phyloP scores from a whole-genome alignment of 495 filamentous ascomycete species.

The Pseudevernia furfuracea region DNA sequence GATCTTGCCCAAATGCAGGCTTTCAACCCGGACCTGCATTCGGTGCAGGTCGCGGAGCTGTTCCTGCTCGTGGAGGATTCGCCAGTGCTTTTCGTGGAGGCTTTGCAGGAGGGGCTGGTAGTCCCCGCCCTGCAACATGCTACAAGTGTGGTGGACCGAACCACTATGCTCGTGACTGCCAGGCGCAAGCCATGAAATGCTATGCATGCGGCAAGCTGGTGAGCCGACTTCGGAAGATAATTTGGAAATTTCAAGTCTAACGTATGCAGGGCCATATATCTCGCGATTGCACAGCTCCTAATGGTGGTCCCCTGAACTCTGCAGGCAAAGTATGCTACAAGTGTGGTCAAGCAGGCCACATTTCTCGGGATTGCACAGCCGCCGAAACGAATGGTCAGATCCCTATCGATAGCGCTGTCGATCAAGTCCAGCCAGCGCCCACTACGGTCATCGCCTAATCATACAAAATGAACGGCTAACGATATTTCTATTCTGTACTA shows the following conservation, averaged over 20 bases:
- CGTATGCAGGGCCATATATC: constrained; percentile 73
- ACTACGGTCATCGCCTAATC: constrained; percentile 51
- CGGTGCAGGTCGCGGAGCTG: constrained; percentile 55
- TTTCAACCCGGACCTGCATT: constrained; percentile 43
- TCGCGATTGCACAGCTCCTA: constrained; percentile 93
- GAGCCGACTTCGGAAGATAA: constrained; percentile 23
- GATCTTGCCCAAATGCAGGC: constrained; percentile 71
- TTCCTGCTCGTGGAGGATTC: constrained; percentile 60
- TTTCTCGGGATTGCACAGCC: constrained; percentile 81
- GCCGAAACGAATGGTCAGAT: constrained; percentile 50
- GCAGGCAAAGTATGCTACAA: constrained; percentile 98
- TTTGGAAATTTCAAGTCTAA: constrained; percentile 9
- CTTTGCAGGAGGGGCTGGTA: constrained; percentile 48
- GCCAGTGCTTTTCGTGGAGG: constrained; percentile 61
- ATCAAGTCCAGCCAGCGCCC: constrained; percentile 39
- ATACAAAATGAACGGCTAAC: constrained; percentile 3
- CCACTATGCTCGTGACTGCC: constrained; percentile 97
- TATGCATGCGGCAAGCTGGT: constrained; percentile 95
- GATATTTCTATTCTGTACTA: constrained; percentile 26
- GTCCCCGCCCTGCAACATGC: constrained; percentile 81
- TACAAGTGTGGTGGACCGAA: constrained; percentile 99
- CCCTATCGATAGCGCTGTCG: constrained; percentile 39
- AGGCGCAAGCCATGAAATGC: constrained; percentile 99
- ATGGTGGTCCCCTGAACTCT: constrained; percentile 90
- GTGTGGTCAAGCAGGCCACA: constrained; percentile 91